Evolutionary conservation across 352 stramenopile genomes (phyloP).

Genomic region (Globisporangium paddicum): DNA sequence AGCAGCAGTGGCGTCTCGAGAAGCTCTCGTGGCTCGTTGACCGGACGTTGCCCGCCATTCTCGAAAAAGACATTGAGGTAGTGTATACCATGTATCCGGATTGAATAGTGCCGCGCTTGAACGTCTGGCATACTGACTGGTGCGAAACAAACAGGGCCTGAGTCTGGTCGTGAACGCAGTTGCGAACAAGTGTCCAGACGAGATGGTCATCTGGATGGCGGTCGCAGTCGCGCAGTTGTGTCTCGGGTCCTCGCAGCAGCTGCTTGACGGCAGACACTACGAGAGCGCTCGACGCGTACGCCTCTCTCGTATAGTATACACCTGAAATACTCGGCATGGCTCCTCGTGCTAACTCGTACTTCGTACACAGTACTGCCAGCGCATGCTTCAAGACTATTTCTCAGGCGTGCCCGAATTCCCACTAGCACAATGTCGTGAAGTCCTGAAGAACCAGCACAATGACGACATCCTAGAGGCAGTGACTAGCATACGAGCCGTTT

Average conservation of each 20-base stretch:
- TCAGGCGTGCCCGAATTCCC: slow-evolving; percentile 61
- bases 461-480: slow-evolving; percentile 16
- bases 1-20: slow-evolving; percentile 33
- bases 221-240: slow-evolving; percentile 33
- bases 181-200: slow-evolving; percentile 30
- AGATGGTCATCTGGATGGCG: slow-evolving; percentile 52
- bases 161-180: slow-evolving; percentile 41
- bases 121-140: background rate
- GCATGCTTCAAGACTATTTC: slow-evolving; percentile 44
- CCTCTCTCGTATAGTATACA: background rate
- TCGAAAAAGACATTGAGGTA: slow-evolving; percentile 45
- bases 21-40: slow-evolving; percentile 54
- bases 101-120: background rate
- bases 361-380: slow-evolving; percentile 35
- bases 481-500: slow-evolving; percentile 26
- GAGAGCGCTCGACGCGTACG: slow-evolving; percentile 52
- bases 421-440: slow-evolving; percentile 27
- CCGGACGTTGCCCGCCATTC: slow-evolving; percentile 23
- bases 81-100: background rate
- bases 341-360: background rate
- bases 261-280: slow-evolving; percentile 32
- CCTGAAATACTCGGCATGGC: no score
- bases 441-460: slow-evolving; percentile 8
- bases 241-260: slow-evolving; percentile 17
- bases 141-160: slow-evolving; percentile 20